Evolutionary conservation across 805 yeast genomes (phyloP), one percentile per base, ranked within the genome.

Genomic region (Yarrowia sp.): DNA sequence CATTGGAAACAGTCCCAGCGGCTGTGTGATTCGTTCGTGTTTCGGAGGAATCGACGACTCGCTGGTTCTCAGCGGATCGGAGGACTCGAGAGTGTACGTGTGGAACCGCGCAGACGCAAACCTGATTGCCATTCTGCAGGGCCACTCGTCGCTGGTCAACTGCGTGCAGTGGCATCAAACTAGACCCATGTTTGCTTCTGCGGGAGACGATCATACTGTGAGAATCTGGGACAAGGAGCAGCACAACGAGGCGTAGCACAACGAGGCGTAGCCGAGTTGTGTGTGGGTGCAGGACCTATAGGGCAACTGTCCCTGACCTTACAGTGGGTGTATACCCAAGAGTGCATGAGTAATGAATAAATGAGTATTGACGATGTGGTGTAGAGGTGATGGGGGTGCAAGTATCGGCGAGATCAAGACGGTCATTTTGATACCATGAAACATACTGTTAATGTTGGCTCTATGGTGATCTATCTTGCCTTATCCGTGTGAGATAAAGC

Each of bases 41-140:
- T 88, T 92, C 75, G 96, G 97, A 0, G 88, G 88, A 56, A 82
- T 83, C 69, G 82, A 86, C 70, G 94, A 90, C 72, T 87, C 87
- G 71, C 80, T 90, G 64, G 84, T 91, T 0, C 79, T 89, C n/a
- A 86, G 92, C 72, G 97, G 97, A 0, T 86, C 93, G 55, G 96
- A 90, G 74, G 96, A 92, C 76, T 92, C 92, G 0, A 81, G 84
- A 67, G 82, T 91, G 3, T 91, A 87, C 75, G 80, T 92, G 1
- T 92, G 97, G 97, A 90, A 90, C 74, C 82, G 88, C 22, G 82
- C 83, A 59, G 87, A 87, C 35, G 92, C 95, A 7, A 87, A 87
- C 69, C 80, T 91, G 32, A 79, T 92, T 3, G 83, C 84, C 4
- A 80, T 86, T 14, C 78, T 90, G 22, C 81, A 84, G 50, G 94